These are phyloP conservation scores for Boletus rufocinnamomeus DNA, from an alignment of 768 basidiomycete species.

Conservation along the genomic window DNA sequence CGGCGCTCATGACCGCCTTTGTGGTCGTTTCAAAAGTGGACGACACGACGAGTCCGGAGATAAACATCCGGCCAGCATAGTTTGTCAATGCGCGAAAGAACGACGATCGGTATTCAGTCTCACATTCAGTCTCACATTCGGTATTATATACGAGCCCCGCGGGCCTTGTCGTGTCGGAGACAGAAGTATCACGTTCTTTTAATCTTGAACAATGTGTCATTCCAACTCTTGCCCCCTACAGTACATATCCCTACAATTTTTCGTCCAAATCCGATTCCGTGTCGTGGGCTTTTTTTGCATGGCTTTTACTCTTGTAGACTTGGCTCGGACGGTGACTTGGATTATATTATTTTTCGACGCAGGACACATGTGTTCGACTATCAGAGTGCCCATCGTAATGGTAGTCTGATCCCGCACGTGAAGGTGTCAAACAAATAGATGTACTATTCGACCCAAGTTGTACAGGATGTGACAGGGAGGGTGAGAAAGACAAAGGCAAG, in stretches of 20 bases:
- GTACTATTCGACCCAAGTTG: too few relatives aligned
- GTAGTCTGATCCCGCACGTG: too few relatives aligned
- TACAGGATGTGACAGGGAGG: too few relatives aligned
- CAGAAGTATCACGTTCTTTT: neutral
- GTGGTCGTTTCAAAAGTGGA: conserved; percentile 44
- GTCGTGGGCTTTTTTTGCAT: neutral
- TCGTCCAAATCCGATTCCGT: neutral
- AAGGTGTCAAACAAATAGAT: too few relatives aligned
- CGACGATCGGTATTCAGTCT: too few relatives aligned
- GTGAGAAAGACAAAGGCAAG: too few relatives aligned
- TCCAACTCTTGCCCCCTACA: too few relatives aligned
- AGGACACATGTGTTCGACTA: too few relatives aligned
- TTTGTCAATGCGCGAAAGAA: neutral
- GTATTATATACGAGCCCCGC: neutral
- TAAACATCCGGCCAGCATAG: conserved; percentile 21
- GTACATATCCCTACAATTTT: too few relatives aligned
- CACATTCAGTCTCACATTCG: neutral
- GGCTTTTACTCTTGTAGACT: neutral
- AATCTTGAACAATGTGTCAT: conserved; percentile 2
- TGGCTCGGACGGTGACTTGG: neutral
- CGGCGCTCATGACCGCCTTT: conserved; percentile 57
- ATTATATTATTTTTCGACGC: neutral
- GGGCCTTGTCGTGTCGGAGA: neutral
- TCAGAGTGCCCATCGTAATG: too few relatives aligned
- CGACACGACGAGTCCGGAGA: conserved; percentile 19